phyloP scores from a whole-genome alignment of 192 early-diverging fungal species.

The Backusella tarrabulga region DNA sequence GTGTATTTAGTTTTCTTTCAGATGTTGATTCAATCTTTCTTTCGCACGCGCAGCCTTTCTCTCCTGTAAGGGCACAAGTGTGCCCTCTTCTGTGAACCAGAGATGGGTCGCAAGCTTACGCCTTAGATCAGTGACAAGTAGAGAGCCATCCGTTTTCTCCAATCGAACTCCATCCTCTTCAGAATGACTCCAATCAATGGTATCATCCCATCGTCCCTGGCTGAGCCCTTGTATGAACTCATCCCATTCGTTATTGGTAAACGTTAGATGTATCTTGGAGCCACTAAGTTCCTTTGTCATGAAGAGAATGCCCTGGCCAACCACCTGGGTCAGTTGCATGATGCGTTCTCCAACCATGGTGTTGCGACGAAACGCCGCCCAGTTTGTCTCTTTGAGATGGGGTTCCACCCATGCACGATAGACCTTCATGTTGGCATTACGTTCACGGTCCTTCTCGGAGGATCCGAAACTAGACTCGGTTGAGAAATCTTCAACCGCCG shows the following conservation, averaged over 20 bases:
- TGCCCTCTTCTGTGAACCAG: constrained; percentile 21
- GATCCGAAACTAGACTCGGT: not conserved
- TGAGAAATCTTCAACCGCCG: not conserved
- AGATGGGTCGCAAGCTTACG: constrained; percentile 14
- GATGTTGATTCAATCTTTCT: not conserved
- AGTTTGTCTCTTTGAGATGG: constrained; percentile 33
- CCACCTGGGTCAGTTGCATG: constrained; percentile 32
- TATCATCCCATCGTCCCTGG: constrained; percentile 23
- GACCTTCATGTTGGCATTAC: constrained; percentile 38
- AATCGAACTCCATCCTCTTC: not conserved
- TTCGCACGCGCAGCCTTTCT: not conserved
- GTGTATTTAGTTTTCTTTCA: not conserved
- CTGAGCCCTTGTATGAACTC: constrained; percentile 31
- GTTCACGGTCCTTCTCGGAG: constrained; percentile 25
- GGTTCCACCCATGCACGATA: constrained; percentile 38
- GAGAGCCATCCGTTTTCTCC: not conserved
- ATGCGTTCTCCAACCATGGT: constrained; percentile 40
- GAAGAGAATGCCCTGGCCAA: constrained; percentile 44
- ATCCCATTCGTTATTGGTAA: constrained; percentile 43
- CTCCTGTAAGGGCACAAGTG: not conserved
- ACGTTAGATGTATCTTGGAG: constrained; percentile 42
- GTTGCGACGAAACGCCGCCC: constrained; percentile 42
- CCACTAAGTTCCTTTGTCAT: constrained; percentile 53
- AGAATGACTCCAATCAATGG: constrained; percentile 14
- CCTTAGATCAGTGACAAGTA: constrained; percentile 20